Conservation (phyloP, 2,329 filamentous ascomycete species). For the Aspergillus sp. region DNA sequence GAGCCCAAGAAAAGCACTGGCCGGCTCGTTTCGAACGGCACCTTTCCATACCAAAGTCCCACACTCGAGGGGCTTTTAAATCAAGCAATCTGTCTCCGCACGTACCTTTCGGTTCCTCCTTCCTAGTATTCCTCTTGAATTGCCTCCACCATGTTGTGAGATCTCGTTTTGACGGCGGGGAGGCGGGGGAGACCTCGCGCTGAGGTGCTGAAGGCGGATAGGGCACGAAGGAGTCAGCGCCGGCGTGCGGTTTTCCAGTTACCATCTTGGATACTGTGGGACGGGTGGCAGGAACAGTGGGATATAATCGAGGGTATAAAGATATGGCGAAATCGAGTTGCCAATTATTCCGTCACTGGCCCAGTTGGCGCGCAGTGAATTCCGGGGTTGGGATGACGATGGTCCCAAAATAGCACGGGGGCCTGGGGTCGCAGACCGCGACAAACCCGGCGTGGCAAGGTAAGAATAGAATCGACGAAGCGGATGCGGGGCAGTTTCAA, state of each 20-base stretch:
- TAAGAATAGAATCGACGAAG: conserved; percentile 3
- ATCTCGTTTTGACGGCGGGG: conserved; percentile 81
- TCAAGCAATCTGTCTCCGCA: conserved; percentile 34
- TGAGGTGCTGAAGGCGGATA: conserved; percentile 30
- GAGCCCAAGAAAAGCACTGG: background rate
- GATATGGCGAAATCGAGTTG: conserved; percentile 15
- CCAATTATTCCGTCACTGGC: conserved; percentile 32
- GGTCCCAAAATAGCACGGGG: conserved; percentile 32
- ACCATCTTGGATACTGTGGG: conserved; percentile 29
- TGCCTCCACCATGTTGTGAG: conserved; percentile 96
- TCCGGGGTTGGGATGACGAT: conserved; percentile 28
- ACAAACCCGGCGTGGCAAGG: conserved; percentile 10
- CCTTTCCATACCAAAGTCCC: background rate
- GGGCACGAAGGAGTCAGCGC: conserved; percentile 33
- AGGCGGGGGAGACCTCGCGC: conserved; percentile 55
- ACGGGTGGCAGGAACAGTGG: background rate
- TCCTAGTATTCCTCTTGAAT: conserved; percentile 73
- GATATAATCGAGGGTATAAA: conserved; percentile 6
- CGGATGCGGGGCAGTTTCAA: background rate
- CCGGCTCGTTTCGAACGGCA: background rate
- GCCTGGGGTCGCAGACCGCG: conserved; percentile 19
- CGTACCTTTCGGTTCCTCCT: conserved; percentile 61
- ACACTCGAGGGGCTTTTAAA: background rate
- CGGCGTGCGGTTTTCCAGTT: conserved; percentile 38
- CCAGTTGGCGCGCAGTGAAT: conserved; percentile 28